Percentiles rank a stretch among this genome's conserved stretches.
These are phyloP conservation scores for Calcarisporium arbuscula DNA, from an alignment of 2,329 filamentous ascomycete species.

Conservation along the genomic window DNA sequence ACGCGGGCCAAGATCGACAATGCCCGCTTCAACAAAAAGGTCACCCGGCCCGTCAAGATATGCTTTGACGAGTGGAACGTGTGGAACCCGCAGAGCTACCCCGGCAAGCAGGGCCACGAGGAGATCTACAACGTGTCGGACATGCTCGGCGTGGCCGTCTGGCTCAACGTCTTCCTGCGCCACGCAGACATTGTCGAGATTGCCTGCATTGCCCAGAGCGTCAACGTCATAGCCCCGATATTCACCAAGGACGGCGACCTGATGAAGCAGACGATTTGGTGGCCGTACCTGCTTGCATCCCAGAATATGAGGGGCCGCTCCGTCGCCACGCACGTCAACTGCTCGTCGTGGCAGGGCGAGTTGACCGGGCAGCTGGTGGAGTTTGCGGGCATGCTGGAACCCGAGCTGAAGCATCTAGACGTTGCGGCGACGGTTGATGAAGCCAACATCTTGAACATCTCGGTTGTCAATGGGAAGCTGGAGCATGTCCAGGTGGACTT, in stretches of 20 bases:
- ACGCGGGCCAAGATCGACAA: conserved; percentile 64
- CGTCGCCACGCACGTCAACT: too few relatives aligned
- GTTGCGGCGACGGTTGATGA: too few relatives aligned
- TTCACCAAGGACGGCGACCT: conserved; percentile 59
- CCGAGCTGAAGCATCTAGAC: too few relatives aligned
- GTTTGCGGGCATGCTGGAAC: too few relatives aligned
- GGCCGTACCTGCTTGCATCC: conserved; percentile 65
- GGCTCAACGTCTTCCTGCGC: conserved; percentile 70
- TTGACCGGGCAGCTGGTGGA: too few relatives aligned
- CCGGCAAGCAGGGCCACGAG: conserved; percentile 65
- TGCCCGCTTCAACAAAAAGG: conserved; percentile 61
- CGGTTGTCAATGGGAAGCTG: too few relatives aligned
- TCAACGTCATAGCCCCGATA: conserved; percentile 77
- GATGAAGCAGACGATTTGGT: conserved; percentile 68
- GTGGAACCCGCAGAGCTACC: conserved; percentile 67
- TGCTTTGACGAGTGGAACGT: conserved; percentile 87
- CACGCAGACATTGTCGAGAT: conserved; percentile 67
- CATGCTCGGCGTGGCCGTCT: conserved; percentile 66
- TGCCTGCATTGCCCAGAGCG: conserved; percentile 71
- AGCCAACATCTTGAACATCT: too few relatives aligned
- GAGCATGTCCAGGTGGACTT: too few relatives aligned
- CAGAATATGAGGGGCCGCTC: too few relatives aligned
- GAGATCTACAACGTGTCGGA: conserved; percentile 70
- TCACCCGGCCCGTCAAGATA: conserved; percentile 58
- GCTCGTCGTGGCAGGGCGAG: too few relatives aligned